A percentile compares a stretch with the other conserved stretches of the same genome.
phyloP scores from a whole-genome alignment of 2,329 filamentous ascomycete species.

The Pseudogymnoascus sp. region DNA sequence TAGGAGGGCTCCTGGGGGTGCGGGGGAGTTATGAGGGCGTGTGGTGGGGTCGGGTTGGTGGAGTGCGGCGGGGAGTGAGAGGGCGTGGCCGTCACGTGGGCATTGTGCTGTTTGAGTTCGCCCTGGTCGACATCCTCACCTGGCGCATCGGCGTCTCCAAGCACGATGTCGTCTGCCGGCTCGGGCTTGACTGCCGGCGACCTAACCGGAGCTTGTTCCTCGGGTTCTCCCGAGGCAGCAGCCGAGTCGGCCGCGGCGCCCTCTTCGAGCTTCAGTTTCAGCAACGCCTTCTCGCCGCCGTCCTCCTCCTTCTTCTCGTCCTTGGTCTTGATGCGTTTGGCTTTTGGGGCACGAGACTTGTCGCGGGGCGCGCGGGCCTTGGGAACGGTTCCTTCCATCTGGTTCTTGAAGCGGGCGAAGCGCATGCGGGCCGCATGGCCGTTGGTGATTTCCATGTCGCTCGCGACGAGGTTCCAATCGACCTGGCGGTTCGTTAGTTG shows the following conservation, averaged over 20 bases:
- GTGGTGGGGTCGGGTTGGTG: neutral
- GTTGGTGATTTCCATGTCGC: constrained; percentile 42
- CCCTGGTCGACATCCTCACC: neutral
- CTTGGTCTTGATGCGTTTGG: neutral
- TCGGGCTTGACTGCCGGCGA: neutral
- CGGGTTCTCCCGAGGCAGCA: neutral
- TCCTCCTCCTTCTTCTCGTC: constrained; percentile 7
- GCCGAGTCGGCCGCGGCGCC: neutral
- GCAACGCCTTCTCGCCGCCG: neutral
- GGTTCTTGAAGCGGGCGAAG: constrained; percentile 43
- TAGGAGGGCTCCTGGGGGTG: neutral
- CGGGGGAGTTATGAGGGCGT: neutral
- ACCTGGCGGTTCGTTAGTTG: constrained; percentile 30
- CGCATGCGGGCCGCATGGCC: constrained; percentile 50
- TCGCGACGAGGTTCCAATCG: constrained; percentile 44
- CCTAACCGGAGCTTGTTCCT: neutral
- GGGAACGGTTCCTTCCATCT: constrained; percentile 38
- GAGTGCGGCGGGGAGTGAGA: neutral
- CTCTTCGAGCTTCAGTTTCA: constrained; percentile 1
- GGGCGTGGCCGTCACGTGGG: neutral
- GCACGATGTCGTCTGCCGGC: neutral
- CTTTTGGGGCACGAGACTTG: neutral
- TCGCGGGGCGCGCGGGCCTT: constrained; percentile 14
- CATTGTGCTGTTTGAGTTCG: neutral
- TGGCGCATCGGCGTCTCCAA: neutral